Base-by-base conservation (phyloP, 2,329 filamentous ascomycete species). In the Xylariomycetidae sp. region DNA sequence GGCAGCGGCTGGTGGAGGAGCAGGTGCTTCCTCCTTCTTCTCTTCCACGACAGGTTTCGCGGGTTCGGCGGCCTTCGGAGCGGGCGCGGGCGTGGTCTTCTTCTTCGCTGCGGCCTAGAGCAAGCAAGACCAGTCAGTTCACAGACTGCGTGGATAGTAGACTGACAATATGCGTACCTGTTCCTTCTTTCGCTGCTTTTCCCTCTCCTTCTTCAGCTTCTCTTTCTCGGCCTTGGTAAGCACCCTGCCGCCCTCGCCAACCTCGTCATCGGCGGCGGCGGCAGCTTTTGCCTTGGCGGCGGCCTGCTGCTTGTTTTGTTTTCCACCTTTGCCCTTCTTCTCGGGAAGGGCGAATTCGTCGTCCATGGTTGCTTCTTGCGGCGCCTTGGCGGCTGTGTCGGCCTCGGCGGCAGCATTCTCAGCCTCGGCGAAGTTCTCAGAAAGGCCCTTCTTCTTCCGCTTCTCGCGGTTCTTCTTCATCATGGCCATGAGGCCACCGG, bases 141-240 rank as follows among this genome's bases (percentile, higher is more conserved):
- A 40, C 19, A 19, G 7, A 24, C n/a, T 10, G 63, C 15, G 62
- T 63, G 10, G 64, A 10, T 4, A 26, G 15, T 20, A 20, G 8
- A 14, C 27, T 28, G 3, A 12, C 15, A 19, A 15, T 31, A 34
- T 24, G 35, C 50, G 36, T 8, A 92, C 87, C 76, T 96, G 84
- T 64, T 98, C 92, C 78, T 89, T 98, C 70, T 98, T 98, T 63
- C 14, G 76, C 67, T 92, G 85, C 78, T 98, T 98, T 70, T 98
- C 92, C 41, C 87, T 80, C 68, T 98, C 92, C 68, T 95, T 98
- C 74, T 90, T 96, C 65, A 42, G n/a, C 29, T 87, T 94, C 61
- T 98, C 92, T 69, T 98, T 98, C 68, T 98, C 89, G 38, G 93
- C 92, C 76, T 96, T 98, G 24, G 87, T 94, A 66, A 96, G 79